A percentile compares a stretch with the other conserved stretches of the same genome.
phyloP scores from a whole-genome alignment of 352 stramenopile genomes.

The Phytopythium mirpurense region DNA sequence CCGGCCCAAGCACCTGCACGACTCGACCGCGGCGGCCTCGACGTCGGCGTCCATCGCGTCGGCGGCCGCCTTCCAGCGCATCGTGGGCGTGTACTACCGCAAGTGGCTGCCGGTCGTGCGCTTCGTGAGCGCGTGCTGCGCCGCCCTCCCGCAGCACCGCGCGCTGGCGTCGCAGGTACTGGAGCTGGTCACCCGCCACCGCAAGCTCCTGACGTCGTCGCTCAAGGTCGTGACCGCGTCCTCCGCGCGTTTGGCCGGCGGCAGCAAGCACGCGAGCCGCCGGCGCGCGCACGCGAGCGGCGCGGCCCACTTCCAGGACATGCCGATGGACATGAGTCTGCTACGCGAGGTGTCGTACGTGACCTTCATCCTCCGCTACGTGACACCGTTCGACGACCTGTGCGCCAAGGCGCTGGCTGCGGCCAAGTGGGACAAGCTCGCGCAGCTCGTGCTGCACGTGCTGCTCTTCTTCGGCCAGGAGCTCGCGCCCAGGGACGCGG shows the following conservation, averaged over 20 bases:
- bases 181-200: slow-evolving; percentile 53
- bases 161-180: slow-evolving; percentile 54
- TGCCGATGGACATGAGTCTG: slow-evolving; percentile 37
- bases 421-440: slow-evolving; percentile 76
- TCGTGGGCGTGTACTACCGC: slow-evolving; percentile 58
- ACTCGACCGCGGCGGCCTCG: slow-evolving; percentile 23
- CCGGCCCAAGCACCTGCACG: slow-evolving; percentile 52
- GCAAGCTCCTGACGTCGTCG: slow-evolving; percentile 63
- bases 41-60: slow-evolving; percentile 22
- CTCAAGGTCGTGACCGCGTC: slow-evolving; percentile 41
- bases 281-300: slow-evolving; percentile 1
- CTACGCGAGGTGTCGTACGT: slow-evolving; percentile 71
- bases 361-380: slow-evolving; percentile 78
- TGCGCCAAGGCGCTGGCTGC: slow-evolving; percentile 50
- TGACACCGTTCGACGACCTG: slow-evolving; percentile 66
- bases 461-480: slow-evolving; percentile 62
- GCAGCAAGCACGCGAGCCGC: not conserved
- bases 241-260: slow-evolving; percentile 2
- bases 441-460: slow-evolving; percentile 57
- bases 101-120: slow-evolving; percentile 77
- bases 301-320: not conserved
- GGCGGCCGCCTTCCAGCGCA: slow-evolving; percentile 47
- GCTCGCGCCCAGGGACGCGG: slow-evolving; percentile 34
- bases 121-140: slow-evolving; percentile 49
- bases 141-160: slow-evolving; percentile 65